Conservation (phyloP, 1,284 basidiomycete genomes). For the Apiotrichum sp. region DNA sequence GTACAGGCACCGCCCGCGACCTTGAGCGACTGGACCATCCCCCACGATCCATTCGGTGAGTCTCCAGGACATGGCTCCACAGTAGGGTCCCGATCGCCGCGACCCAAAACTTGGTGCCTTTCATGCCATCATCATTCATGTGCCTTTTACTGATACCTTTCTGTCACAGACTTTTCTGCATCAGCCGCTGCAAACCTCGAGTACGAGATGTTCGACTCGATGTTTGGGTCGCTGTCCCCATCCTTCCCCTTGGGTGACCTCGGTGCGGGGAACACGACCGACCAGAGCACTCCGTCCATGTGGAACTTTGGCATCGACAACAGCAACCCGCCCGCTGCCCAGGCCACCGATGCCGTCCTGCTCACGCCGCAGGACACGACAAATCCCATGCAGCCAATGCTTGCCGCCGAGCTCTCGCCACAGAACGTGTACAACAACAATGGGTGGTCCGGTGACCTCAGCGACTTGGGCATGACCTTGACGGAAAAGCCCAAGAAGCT, state of each 20-base stretch:
- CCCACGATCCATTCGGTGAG: slow-evolving; percentile 19
- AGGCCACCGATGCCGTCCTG: slow-evolving; percentile 1
- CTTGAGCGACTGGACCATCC: slow-evolving; percentile 13
- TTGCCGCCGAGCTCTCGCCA: slow-evolving; percentile 5
- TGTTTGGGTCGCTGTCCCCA: slow-evolving; percentile 39
- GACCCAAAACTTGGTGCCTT: too few species aligned
- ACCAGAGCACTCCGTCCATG: slow-evolving; percentile 14
- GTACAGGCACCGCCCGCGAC: slow-evolving; percentile 6
- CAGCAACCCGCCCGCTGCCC: background rate
- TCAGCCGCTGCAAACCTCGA: slow-evolving; percentile 26
- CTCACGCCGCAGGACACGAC: slow-evolving; percentile 4
- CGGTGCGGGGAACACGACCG: slow-evolving; percentile 9
- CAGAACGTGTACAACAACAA: slow-evolving; percentile 4
- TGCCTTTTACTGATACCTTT: background rate
- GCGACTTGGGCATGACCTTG: background rate
- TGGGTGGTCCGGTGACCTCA: background rate
- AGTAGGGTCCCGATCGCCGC: too few species aligned
- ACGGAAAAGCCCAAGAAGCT: slow-evolving; percentile 11
- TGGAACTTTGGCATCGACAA: slow-evolving; percentile 18
- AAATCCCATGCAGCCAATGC: slow-evolving; percentile 3
- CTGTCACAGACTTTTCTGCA: slow-evolving; percentile 11
- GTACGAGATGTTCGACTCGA: slow-evolving; percentile 42
- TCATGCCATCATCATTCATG: background rate
- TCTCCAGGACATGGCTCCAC: background rate
- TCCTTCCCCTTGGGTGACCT: slow-evolving; percentile 27